A percentile compares a stretch with the other conserved stretches of the same genome.
These are phyloP conservation scores for Tetradesmus lagerheimii DNA, from an alignment of 139 green algal species.

Conservation along the genomic window DNA sequence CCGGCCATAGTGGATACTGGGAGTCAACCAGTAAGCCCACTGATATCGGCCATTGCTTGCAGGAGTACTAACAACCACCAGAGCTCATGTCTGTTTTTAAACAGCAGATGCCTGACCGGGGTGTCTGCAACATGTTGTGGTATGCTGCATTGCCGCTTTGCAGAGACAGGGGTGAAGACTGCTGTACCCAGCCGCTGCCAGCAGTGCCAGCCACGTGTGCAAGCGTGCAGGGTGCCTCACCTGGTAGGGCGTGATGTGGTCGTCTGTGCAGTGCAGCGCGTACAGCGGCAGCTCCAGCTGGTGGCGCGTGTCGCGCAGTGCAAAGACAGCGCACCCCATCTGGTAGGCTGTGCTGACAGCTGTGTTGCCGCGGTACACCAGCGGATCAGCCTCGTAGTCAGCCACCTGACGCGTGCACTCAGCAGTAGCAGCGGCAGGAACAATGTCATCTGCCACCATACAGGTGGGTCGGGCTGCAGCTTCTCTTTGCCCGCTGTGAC, in stretches of 20 bases:
- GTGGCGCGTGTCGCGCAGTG: not conserved
- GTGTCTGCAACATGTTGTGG: too few species aligned
- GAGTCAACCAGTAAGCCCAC: too few species aligned
- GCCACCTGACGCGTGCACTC: not conserved
- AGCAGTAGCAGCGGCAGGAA: not conserved
- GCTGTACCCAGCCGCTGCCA: too few species aligned
- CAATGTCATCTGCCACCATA: not conserved
- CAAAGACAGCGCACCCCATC: slow-evolving; percentile 7
- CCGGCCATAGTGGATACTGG: too few species aligned
- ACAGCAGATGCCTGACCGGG: too few species aligned
- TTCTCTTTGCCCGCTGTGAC: too few species aligned
- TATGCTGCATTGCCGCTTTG: too few species aligned
- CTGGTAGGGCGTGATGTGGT: slow-evolving; percentile 27
- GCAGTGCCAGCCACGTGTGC: not conserved
- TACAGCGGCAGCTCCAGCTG: slow-evolving; percentile 24
- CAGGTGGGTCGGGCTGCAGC: too few species aligned
- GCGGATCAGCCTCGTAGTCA: slow-evolving; percentile 9
- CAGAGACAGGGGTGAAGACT: too few species aligned
- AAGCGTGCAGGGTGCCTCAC: not conserved
- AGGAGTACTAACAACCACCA: too few species aligned
- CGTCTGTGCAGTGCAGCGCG: slow-evolving; percentile 10
- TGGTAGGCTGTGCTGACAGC: slow-evolving; percentile 25
- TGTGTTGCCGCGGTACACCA: slow-evolving; percentile 1
- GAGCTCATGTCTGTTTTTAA: too few species aligned
- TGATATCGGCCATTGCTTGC: too few species aligned